Evolutionary conservation across 176 grass and related monocot genomes (phyloP).

Genomic region (Guadua angustifolia): DNA sequence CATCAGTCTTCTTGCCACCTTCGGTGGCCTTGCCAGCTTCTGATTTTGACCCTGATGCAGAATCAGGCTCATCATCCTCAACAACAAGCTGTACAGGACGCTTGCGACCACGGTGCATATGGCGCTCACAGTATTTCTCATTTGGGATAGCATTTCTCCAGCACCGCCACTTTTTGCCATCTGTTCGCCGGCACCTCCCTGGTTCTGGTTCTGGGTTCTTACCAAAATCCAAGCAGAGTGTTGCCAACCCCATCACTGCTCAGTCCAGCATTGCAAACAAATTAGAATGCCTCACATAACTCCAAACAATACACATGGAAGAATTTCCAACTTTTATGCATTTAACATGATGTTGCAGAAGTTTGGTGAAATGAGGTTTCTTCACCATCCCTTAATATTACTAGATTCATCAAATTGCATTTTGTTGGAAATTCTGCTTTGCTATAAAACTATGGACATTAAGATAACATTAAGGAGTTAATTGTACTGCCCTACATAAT

Average conservation of each 20-base stretch:
- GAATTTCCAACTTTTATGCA: not conserved
- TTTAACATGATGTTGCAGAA: not conserved
- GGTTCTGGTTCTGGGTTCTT: constrained; percentile 61
- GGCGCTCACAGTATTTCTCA: constrained; percentile 65
- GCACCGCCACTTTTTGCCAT: constrained; percentile 69
- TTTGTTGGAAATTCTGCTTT: not conserved
- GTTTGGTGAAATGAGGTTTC: not conserved
- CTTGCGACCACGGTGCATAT: constrained; percentile 71
- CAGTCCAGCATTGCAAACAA: constrained; percentile 21
- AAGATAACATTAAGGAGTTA: not conserved
- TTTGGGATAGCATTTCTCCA: constrained; percentile 64
- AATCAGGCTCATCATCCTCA: constrained; percentile 58
- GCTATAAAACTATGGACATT: not conserved
- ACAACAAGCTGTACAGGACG: constrained; percentile 62
- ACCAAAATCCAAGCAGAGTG: constrained; percentile 62
- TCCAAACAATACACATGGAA: constrained; percentile 5
- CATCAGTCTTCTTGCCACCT: constrained; percentile 52
- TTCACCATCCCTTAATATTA: not conserved
- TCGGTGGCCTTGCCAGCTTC: constrained; percentile 44
- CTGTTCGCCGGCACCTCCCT: constrained; percentile 62
- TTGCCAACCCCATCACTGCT: constrained; percentile 65
- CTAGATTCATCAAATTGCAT: constrained; percentile 25
- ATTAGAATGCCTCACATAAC: constrained; percentile 39
- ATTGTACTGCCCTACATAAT: not conserved
- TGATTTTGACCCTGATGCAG: constrained; percentile 56